These are phyloP conservation scores for Edaphochlamys debaryana DNA, from an alignment of 139 green algal species.

Conservation along the genomic window DNA sequence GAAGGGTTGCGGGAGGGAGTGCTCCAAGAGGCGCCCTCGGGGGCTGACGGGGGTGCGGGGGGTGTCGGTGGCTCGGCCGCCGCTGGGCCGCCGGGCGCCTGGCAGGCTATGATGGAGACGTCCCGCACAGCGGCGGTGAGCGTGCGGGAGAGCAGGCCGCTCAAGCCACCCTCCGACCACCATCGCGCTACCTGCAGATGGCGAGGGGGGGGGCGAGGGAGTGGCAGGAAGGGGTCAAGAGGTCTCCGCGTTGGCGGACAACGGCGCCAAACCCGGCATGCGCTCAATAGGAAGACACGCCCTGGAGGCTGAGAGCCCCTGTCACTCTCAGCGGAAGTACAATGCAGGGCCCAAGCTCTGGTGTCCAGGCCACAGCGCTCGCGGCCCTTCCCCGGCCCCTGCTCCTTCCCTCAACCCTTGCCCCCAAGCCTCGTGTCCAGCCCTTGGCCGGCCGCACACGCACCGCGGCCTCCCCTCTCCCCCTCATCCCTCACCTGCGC, in stretches of 20 bases:
- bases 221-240: neutral
- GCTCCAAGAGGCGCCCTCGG: neutral
- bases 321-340: no score
- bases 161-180: neutral
- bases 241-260: neutral
- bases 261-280: neutral
- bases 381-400: neutral
- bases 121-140: neutral
- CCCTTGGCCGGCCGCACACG: no score
- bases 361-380: neutral
- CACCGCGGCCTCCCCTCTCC: neutral
- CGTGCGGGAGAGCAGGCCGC: neutral
- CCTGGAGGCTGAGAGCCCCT: no score
- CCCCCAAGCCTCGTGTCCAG: neutral
- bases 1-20: no score
- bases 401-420: neutral
- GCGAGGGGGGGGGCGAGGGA: no score
- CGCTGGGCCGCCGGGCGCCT: neutral
- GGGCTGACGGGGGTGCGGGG: neutral
- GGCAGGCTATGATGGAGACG: slow-evolving; percentile 2
- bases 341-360: no score
- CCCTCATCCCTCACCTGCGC: neutral
- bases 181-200: neutral
- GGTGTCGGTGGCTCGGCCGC: neutral
- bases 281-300: no score